Evolutionary conservation across 495 filamentous ascomycete species (phyloP), one percentile per base, ranked within the genome.

Genomic region (Talaromyces nanjingensis): DNA sequence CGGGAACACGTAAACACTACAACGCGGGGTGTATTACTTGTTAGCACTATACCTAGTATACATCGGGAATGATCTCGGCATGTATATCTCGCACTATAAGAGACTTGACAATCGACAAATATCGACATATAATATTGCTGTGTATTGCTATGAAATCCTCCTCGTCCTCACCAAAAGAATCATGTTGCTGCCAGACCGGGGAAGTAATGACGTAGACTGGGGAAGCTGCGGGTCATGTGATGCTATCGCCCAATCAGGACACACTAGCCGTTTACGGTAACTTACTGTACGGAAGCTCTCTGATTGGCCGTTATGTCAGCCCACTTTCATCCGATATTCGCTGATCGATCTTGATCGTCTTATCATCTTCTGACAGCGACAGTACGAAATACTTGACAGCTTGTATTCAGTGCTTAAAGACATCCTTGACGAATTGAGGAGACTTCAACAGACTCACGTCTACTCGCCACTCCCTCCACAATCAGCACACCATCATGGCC

Each of bases 401-500:
- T 31, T 11, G 4, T 5, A 8, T 12, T 24, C 18, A 1, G 1
- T 24, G 18, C 11, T 53, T 42, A 16, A 1, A 5, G 14, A 42
- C 37, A 47, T 20, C 4, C 22, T 18, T 22, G 8, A 24, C 27
- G 6, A 29, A 60, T 60, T 47, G 39, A 20, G 22, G n/a, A 53
- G 4, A 24, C 22, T 18, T 4, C 29, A 27, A 25, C 29, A 27
- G 33, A 37, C 2, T 37, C 33, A 12, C 33, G 9, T 12, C 8
- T 12, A 12, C 29, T 31, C 27, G 27, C 27, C 5, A 6, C 27
- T 29, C 27, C 27, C 27, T 4, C 27, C 27, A 29, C 27, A 29
- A 29, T 12, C 33, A 37, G 2, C 37, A 55, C n/a, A 59, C 2
- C 45, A 24, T 7, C 45, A 84, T 84, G 81, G 69, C 76, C 42